These are phyloP conservation scores for Echinochloa phyllopogon DNA, from an alignment of 176 grass and related monocot genomes.

Conservation along the genomic window DNA sequence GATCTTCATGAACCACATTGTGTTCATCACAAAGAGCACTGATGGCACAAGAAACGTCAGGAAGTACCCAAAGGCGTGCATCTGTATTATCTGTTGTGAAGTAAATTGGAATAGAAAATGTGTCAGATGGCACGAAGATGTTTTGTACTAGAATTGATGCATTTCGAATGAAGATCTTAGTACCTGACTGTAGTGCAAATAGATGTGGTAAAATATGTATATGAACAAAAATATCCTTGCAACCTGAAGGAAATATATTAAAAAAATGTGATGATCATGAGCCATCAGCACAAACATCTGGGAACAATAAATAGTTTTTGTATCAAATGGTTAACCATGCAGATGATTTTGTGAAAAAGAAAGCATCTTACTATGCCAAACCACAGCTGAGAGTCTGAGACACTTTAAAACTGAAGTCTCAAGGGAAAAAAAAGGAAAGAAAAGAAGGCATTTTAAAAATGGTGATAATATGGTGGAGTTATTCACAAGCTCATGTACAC, in stretches of 20 bases:
- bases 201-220: conserved; percentile 89
- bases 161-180: conserved; percentile 22
- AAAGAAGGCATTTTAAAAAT: background rate
- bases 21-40: conserved; percentile 86
- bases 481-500: background rate
- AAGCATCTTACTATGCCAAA: background rate
- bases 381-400: background rate
- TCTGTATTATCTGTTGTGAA: conserved; percentile 64
- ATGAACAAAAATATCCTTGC: conserved; percentile 95
- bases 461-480: background rate
- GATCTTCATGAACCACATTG: conserved; percentile 92
- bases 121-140: conserved; percentile 22
- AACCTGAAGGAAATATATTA: conserved; percentile 59
- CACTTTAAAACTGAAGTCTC: background rate
- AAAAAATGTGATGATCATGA: conserved; percentile 43
- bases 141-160: background rate
- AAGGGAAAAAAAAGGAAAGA: too few relatives aligned
- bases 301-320: background rate
- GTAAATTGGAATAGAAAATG: conserved; percentile 31
- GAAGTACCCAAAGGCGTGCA: conserved; percentile 81
- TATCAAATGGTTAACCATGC: conserved; percentile 21
- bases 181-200: conserved; percentile 91
- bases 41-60: conserved; percentile 59
- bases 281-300: background rate
- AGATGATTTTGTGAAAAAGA: conserved; percentile 19